Percentiles rank a stretch among this genome's conserved stretches.
These are phyloP conservation scores for Xylogone sp. DNA, from an alignment of 2,329 filamentous ascomycete species.

Conservation along the genomic window DNA sequence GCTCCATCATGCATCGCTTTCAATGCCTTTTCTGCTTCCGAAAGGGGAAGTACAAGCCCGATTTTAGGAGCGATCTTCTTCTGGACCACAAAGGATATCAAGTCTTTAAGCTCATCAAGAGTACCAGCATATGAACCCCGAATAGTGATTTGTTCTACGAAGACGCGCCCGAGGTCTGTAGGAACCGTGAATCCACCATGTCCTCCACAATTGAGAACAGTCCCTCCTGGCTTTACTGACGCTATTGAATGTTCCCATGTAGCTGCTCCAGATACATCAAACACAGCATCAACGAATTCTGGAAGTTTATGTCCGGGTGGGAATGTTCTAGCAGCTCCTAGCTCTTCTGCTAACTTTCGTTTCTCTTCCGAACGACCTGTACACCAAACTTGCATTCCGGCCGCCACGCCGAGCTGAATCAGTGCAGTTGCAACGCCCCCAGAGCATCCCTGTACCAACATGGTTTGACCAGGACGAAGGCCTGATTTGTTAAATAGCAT, in stretches of 20 bases:
- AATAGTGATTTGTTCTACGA: conserved; percentile 15
- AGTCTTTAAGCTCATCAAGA: conserved; percentile 13
- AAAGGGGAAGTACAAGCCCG: conserved; percentile 12
- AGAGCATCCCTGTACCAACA: conserved; percentile 20
- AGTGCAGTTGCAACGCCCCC: conserved; percentile 18
- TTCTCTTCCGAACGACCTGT: conserved; percentile 16
- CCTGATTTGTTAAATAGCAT: conserved; percentile 19
- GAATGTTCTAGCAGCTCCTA: conserved; percentile 17
- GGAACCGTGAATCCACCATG: conserved; percentile 12
- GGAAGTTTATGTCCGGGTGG: conserved; percentile 10
- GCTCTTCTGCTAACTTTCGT: conserved; percentile 11
- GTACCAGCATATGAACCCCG: conserved; percentile 16
- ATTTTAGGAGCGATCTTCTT: conserved; percentile 17
- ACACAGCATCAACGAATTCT: conserved; percentile 16
- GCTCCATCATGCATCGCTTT: conserved; percentile 13
- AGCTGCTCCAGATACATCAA: conserved; percentile 14
- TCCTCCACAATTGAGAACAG: conserved; percentile 15
- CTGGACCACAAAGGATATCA: conserved; percentile 15
- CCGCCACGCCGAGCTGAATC: conserved; percentile 17
- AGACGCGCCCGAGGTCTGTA: conserved; percentile 12
- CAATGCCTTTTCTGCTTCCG: conserved; percentile 13
- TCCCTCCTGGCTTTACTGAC: conserved; percentile 14
- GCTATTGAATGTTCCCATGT: conserved; percentile 17
- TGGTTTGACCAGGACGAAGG: conserved; percentile 16
- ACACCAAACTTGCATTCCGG: conserved; percentile 19